Conservation (phyloP, 2,329 filamentous ascomycete species). For the Furcasterigmium furcatum region DNA sequence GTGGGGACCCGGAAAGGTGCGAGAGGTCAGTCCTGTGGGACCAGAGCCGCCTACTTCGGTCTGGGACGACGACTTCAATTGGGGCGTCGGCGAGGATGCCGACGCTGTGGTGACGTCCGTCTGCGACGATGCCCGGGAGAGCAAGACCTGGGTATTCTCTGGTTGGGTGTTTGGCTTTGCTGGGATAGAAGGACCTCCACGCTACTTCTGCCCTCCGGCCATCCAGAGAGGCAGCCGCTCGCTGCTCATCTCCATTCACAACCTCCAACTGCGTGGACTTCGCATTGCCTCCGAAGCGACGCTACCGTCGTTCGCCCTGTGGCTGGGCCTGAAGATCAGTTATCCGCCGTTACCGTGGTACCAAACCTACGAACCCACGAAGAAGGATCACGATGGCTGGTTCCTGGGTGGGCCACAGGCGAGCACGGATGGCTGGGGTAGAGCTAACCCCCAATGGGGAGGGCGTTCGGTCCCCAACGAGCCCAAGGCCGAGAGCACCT, state of each 20-base stretch:
- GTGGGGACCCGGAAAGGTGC: conserved; percentile 24
- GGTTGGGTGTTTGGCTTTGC: conserved; percentile 25
- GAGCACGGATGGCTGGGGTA: conserved; percentile 9
- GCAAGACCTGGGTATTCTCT: conserved; percentile 25
- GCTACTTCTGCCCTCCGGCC: conserved; percentile 32
- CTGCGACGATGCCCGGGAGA: conserved; percentile 21
- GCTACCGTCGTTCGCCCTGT: conserved; percentile 30
- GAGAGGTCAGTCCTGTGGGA: conserved; percentile 23
- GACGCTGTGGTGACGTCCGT: conserved; percentile 24
- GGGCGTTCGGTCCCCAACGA: background rate
- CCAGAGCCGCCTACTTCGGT: conserved; percentile 19
- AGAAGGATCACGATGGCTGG: conserved; percentile 11
- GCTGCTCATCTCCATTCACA: conserved; percentile 26
- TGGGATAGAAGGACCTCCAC: conserved; percentile 17
- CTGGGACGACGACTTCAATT: conserved; percentile 22
- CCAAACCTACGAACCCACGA: conserved; percentile 18
- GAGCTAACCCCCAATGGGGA: conserved; percentile 1
- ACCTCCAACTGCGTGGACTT: conserved; percentile 24
- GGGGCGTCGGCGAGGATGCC: conserved; percentile 30
- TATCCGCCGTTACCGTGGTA: conserved; percentile 31
- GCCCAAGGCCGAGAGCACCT: conserved; percentile 10
- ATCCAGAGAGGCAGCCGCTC: conserved; percentile 25
- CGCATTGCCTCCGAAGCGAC: conserved; percentile 28
- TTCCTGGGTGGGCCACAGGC: background rate
- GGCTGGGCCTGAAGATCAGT: conserved; percentile 33